phyloP scores from a whole-genome alignment of 23 red algal species.

The Agarophyton chilense region DNA sequence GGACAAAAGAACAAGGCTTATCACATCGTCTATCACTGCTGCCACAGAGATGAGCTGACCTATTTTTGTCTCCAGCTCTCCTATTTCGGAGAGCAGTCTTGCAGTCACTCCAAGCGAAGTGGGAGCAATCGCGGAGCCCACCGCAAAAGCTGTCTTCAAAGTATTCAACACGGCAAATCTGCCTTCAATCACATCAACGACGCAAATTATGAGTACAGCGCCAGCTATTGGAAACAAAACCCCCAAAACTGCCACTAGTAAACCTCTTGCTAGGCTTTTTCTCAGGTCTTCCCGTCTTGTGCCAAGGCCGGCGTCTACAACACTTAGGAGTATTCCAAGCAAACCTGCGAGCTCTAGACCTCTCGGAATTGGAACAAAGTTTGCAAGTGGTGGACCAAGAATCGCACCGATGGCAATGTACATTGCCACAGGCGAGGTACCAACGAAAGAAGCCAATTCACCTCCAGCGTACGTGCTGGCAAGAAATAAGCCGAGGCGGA shows the following conservation, averaged over 20 bases:
- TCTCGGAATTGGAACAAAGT: conserved; percentile 27
- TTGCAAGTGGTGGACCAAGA: conserved; percentile 40
- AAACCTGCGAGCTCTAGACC: conserved; percentile 49
- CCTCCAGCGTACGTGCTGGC: conserved; percentile 5
- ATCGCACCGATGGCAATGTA: conserved; percentile 47
- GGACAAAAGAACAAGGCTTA: conserved; percentile 64
- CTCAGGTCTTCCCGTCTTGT: conserved; percentile 29
- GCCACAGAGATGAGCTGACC: conserved; percentile 62
- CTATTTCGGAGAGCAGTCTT: conserved; percentile 42
- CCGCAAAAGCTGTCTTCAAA: conserved; percentile 47
- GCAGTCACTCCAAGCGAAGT: conserved; percentile 68
- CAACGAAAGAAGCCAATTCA: not conserved
- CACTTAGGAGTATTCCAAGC: conserved; percentile 48
- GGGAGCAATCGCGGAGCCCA: conserved; percentile 64
- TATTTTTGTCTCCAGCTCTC: conserved; percentile 49
- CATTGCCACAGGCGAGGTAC: conserved; percentile 30
- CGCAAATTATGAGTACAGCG: not conserved
- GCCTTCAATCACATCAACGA: conserved; percentile 9
- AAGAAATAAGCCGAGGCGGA: conserved; percentile 50
- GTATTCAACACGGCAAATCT: not conserved
- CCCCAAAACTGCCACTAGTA: conserved; percentile 56
- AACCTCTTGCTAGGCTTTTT: conserved; percentile 4
- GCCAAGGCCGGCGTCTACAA: conserved; percentile 52
- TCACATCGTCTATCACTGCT: conserved; percentile 74
- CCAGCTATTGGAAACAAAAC: conserved; percentile 55